A percentile compares a stretch with the other conserved stretches of the same genome.
Conservation (phyloP, 495 filamentous ascomycete genomes). For the Aspergillus sclerotioniger region DNA sequence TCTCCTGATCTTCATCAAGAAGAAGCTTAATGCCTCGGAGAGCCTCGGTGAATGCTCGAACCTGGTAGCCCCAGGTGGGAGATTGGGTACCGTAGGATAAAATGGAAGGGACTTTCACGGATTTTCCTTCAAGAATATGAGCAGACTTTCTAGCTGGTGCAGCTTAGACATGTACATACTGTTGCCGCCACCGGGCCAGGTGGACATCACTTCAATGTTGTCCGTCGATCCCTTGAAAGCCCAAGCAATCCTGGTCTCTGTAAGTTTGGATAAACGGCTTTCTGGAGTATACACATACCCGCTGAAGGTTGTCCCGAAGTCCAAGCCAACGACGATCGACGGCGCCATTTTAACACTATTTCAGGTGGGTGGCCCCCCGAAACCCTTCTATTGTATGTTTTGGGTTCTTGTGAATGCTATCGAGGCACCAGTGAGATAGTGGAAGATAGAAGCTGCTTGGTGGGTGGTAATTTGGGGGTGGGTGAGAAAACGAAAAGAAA, state of each 20-base stretch:
- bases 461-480: too few relatives aligned
- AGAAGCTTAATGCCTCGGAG: conserved; percentile 23
- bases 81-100: conserved; percentile 3
- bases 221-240: conserved; percentile 4
- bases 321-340: conserved; percentile 37
- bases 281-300: conserved; percentile 5
- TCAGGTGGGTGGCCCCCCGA: background rate
- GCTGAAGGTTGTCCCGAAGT: conserved; percentile 48
- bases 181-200: conserved; percentile 17
- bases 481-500: too few relatives aligned
- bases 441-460: too few relatives aligned
- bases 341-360: conserved; percentile 6
- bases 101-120: conserved; percentile 13
- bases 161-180: background rate
- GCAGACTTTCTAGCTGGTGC: background rate
- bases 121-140: conserved; percentile 12
- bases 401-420: too few relatives aligned
- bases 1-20: conserved; percentile 16
- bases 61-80: conserved; percentile 20
- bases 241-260: conserved; percentile 14
- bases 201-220: conserved; percentile 16
- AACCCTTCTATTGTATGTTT: background rate
- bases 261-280: background rate
- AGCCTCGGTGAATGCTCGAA: conserved; percentile 10
- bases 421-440: too few relatives aligned